Percentiles rank a stretch among this genome's conserved stretches.
Conservation (phyloP, 1,284 basidiomycete genomes). For the Naganishia cerealis region DNA sequence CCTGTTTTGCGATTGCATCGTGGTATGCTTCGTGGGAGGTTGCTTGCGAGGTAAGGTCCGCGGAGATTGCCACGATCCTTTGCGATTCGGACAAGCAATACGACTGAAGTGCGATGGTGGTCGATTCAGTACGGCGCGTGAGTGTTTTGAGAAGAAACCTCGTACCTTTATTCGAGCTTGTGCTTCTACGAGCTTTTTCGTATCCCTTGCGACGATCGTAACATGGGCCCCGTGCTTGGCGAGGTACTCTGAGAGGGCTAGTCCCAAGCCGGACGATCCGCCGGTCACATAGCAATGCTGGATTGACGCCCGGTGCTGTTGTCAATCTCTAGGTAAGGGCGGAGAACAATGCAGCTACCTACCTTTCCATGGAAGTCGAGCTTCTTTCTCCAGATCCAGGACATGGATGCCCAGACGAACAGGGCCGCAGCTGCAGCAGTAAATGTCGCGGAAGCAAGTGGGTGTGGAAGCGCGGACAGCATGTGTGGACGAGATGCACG, state of each 20-base stretch:
- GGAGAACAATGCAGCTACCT: background rate
- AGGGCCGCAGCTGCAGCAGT: background rate
- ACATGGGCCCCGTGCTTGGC: constrained; percentile 73
- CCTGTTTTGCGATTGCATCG: constrained; percentile 61
- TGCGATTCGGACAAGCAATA: constrained; percentile 52
- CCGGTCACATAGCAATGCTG: constrained; percentile 78
- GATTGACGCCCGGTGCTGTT: background rate
- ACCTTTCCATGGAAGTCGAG: constrained; percentile 15
- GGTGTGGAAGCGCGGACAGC: background rate
- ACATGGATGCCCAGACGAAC: constrained; percentile 1
- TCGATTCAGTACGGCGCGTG: background rate
- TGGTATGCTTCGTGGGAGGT: constrained; percentile 64
- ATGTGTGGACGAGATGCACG: too few relatives aligned
- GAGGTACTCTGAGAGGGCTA: constrained; percentile 68
- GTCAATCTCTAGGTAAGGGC: background rate
- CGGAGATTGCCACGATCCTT: constrained; percentile 64
- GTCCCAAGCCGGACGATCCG: constrained; percentile 75
- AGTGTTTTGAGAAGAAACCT: constrained; percentile 38
- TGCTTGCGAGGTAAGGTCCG: constrained; percentile 60
- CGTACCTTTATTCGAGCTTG: constrained; percentile 65
- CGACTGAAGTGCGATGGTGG: background rate
- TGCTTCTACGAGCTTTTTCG: constrained; percentile 53
- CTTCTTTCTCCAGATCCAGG: constrained; percentile 21
- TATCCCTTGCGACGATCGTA: constrained; percentile 70
- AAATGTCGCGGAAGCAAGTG: background rate